Base-by-base conservation (phyloP, 192 early-diverging fungal genomes). In the Endogone sp. region DNA sequence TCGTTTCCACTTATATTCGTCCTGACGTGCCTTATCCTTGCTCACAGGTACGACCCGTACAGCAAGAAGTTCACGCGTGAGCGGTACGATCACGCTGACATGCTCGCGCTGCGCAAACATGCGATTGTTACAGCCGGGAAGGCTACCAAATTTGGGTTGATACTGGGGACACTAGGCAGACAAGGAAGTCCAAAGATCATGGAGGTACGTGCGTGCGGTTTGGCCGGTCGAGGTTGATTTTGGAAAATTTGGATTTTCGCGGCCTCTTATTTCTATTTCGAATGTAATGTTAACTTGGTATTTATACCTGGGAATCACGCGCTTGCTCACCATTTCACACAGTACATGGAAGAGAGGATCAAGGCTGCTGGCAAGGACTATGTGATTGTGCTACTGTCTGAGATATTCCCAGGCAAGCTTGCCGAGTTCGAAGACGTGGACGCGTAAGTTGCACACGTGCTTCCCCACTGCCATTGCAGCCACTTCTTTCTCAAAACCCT, bases 121-220 rank as follows among this genome's bases (percentile, higher is more conserved):
- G 95, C 95, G n/a, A 95, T 99, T 63, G 81, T 83, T 25, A 72
- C 79, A 0, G 92, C 90, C 10, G 85, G 82, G 71, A 78, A 80
- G 21, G 94, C 92, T 0, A 90, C 89, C 70, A 89, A 88, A 63
- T 93, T 90, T 65, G 98, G 96, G 0, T 68, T 99, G 24, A 96
- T 99, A 30, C 72, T 98, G 63, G 98, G 98, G 44, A 99, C 98
- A 21, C 77, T 99, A 22, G 98, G 98, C 21, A 79, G 98, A 23
- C 98, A 99, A 75, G 98, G 98, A 23, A 95, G 90, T 67, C 92
- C 94, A 2, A 94, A 93, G 66, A 94, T 99, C 2, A 78, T 97
- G 54, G 89, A 92, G 71, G 37, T 49, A 1, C 37, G 37, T 49
- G 37, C 37, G n/a, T n/a, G n/a, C n/a, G n/a, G n/a, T n/a, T n/a